Conservation (phyloP, 768 basidiomycete genomes). For the Leccinum rimulosum region DNA sequence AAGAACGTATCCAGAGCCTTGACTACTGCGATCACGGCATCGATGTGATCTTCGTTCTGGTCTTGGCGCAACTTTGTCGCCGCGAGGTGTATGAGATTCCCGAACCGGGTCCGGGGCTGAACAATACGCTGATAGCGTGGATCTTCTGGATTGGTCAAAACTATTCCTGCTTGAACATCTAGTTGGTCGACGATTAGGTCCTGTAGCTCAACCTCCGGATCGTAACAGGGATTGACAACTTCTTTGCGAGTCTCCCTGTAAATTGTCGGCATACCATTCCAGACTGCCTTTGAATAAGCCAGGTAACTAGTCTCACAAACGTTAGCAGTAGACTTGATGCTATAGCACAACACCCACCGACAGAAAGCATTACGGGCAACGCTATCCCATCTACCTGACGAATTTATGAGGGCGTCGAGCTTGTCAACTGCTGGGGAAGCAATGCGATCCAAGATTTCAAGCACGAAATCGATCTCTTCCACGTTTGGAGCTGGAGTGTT, state of each 20-base stretch:
- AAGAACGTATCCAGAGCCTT: slow-evolving; percentile 76
- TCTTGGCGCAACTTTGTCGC: slow-evolving; percentile 61
- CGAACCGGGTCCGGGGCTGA: slow-evolving; percentile 60
- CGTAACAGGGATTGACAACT: slow-evolving; percentile 54
- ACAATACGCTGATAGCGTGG: slow-evolving; percentile 66
- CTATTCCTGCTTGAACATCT: slow-evolving; percentile 71
- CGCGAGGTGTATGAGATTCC: slow-evolving; percentile 63
- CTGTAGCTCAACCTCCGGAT: slow-evolving; percentile 62
- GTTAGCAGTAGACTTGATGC: slow-evolving; percentile 1
- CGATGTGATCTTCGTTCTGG: slow-evolving; percentile 76
- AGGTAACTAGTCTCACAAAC: slow-evolving; percentile 47
- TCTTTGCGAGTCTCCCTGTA: slow-evolving; percentile 55
- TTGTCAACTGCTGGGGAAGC: slow-evolving; percentile 62
- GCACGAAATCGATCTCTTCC: slow-evolving; percentile 74
- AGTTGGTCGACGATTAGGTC: slow-evolving; percentile 66
- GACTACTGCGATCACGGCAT: slow-evolving; percentile 73
- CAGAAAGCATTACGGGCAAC: slow-evolving; percentile 80
- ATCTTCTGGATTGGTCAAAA: slow-evolving; percentile 70
- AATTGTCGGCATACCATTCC: slow-evolving; percentile 75
- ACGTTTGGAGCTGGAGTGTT: slow-evolving; percentile 38
- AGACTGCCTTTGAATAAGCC: slow-evolving; percentile 69
- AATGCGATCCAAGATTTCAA: slow-evolving; percentile 75
- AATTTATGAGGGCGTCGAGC: slow-evolving; percentile 59
- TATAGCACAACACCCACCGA: slow-evolving; percentile 45
- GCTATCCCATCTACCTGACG: slow-evolving; percentile 58